These are phyloP conservation scores for Primulina eburnea DNA, from an alignment of 257 asterid species.

Conservation along the genomic window DNA sequence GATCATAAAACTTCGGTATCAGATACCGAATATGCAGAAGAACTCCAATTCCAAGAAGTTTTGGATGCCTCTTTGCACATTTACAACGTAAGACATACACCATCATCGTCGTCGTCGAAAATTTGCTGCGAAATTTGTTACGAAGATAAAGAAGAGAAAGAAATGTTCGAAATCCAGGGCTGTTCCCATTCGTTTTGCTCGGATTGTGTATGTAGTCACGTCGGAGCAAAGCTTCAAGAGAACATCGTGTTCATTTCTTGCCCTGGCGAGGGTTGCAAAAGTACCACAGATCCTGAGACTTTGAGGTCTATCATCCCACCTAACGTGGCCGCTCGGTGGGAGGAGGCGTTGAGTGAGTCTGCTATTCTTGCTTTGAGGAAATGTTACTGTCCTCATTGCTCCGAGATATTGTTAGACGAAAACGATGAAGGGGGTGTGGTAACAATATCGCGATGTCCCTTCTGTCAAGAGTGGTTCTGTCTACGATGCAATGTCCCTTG, in stretches of 20 bases:
- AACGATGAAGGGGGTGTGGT: slow-evolving; percentile 17
- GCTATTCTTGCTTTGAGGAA: slow-evolving; percentile 33
- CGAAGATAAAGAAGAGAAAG: slow-evolving; percentile 24
- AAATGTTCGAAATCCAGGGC: slow-evolving; percentile 32
- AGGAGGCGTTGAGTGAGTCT: slow-evolving; percentile 35
- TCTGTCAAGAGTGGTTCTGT: slow-evolving; percentile 47
- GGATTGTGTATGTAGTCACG: slow-evolving; percentile 30
- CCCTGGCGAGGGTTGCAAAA: slow-evolving; percentile 42
- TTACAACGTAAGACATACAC: neutral
- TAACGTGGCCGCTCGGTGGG: slow-evolving; percentile 36
- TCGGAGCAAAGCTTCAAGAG: slow-evolving; percentile 34
- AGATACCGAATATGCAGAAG: slow-evolving; percentile 14
- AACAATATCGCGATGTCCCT: slow-evolving; percentile 41
- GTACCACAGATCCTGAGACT: slow-evolving; percentile 15
- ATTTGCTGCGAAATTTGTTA: slow-evolving; percentile 21
- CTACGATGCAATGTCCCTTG: slow-evolving; percentile 44
- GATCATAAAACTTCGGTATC: too few species aligned
- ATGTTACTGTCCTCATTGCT: slow-evolving; percentile 52
- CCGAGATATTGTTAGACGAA: slow-evolving; percentile 42
- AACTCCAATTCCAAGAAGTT: slow-evolving; percentile 33
- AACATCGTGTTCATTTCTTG: slow-evolving; percentile 34
- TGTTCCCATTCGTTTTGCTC: slow-evolving; percentile 39
- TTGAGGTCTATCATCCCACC: slow-evolving; percentile 25
- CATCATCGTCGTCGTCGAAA: neutral
- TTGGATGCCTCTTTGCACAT: slow-evolving; percentile 25